Percentiles rank a stretch among this genome's conserved stretches.
phyloP scores from a whole-genome alignment of 2,329 filamentous ascomycete genomes.

The Neoascochyta sp. region DNA sequence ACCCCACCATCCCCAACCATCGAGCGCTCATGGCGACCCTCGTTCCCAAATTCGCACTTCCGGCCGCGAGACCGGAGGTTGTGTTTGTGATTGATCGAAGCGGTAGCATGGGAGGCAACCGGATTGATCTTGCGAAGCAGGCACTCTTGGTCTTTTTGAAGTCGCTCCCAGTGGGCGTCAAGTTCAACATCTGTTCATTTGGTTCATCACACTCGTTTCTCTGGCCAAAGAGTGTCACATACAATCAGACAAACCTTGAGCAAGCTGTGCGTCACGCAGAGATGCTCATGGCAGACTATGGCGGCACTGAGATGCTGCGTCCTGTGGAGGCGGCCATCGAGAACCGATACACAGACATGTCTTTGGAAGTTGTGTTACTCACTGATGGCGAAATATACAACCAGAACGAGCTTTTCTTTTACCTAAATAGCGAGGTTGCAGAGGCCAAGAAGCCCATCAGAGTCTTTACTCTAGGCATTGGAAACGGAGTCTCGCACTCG shows the following conservation, averaged over 20 bases:
- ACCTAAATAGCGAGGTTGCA: conserved; percentile 45
- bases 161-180: conserved; percentile 59
- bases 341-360: conserved; percentile 45
- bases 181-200: conserved; percentile 70
- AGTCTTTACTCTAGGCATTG: conserved; percentile 58
- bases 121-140: conserved; percentile 52
- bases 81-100: conserved; percentile 71
- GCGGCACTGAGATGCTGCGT: conserved; percentile 52
- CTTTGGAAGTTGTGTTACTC: conserved; percentile 53
- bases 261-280: conserved; percentile 45
- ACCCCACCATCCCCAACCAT: conserved; percentile 59
- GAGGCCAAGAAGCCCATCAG: conserved; percentile 46
- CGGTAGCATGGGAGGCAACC: conserved; percentile 57
- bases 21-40: conserved; percentile 67
- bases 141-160: conserved; percentile 63
- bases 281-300: conserved; percentile 46
- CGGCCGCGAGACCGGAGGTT: conserved; percentile 57
- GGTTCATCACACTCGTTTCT: conserved; percentile 49
- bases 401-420: conserved; percentile 48
- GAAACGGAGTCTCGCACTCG: conserved; percentile 52
- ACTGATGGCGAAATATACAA: conserved; percentile 56
- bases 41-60: conserved; percentile 65
- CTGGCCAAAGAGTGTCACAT: conserved; percentile 48
- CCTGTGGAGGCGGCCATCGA: conserved; percentile 49
- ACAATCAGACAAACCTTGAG: conserved; percentile 45